A percentile compares a stretch with the other conserved stretches of the same genome.
Conservation (phyloP, 1,139 yeast species). For the Yamadazyma aaseri region DNA sequence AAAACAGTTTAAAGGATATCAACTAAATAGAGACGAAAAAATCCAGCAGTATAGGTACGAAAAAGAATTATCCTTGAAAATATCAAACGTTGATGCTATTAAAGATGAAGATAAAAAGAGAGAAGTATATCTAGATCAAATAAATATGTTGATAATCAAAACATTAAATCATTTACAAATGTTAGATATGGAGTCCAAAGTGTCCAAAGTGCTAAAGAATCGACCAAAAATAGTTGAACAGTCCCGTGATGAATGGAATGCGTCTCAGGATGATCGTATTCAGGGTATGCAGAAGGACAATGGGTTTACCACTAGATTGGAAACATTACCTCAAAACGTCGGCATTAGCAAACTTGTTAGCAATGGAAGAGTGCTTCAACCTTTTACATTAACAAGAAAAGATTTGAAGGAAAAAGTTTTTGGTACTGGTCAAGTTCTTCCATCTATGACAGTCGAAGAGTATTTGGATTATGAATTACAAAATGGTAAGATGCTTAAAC, state of each 20-base stretch:
- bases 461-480: constrained; percentile 81
- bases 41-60: constrained; percentile 66
- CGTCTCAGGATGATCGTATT: constrained; percentile 16
- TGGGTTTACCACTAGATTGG: constrained; percentile 57
- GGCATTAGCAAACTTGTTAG: constrained; percentile 43
- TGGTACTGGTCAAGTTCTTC: constrained; percentile 91
- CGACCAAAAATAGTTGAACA: constrained; percentile 25
- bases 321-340: constrained; percentile 35
- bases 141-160: constrained; percentile 51
- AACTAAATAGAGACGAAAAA: constrained; percentile 63
- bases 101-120: constrained; percentile 63
- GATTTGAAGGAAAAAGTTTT: constrained; percentile 63
- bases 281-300: constrained; percentile 18
- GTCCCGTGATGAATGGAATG: not conserved
- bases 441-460: constrained; percentile 95
- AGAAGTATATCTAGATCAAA: constrained; percentile 51
- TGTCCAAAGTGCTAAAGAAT: constrained; percentile 50
- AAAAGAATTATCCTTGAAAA: constrained; percentile 47
- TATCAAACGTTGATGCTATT: constrained; percentile 34
- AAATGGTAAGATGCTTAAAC: constrained; percentile 73
- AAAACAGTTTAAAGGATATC: constrained; percentile 29
- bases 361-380: constrained; percentile 77
- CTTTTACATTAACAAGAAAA: constrained; percentile 76
- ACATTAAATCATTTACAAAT: constrained; percentile 56
- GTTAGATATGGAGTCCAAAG: constrained; percentile 52